Percentiles rank a stretch among this genome's conserved stretches.
phyloP scores from a whole-genome alignment of 1,284 basidiomycete genomes.

The Sporisorium sorghi region DNA sequence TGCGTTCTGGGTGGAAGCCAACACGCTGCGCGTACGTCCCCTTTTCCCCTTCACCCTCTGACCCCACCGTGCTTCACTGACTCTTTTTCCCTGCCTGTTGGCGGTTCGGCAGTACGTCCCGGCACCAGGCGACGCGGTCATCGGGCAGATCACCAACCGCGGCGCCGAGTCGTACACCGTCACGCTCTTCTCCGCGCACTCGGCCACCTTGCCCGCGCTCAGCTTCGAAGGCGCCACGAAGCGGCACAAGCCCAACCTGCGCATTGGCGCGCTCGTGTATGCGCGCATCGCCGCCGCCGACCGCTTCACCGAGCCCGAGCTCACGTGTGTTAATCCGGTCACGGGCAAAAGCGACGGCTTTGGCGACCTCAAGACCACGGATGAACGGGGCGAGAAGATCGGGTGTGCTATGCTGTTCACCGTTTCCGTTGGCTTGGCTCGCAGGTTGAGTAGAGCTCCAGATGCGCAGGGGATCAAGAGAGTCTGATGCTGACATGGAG shows the following conservation, averaged over 20 bases:
- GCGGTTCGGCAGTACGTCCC: constrained; percentile 52
- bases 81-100: background rate
- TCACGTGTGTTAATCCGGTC: constrained; percentile 63
- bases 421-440: constrained; percentile 40
- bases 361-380: constrained; percentile 60
- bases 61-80: no score
- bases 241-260: constrained; percentile 64
- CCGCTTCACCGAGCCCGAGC: constrained; percentile 62
- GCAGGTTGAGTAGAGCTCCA: constrained; percentile 18
- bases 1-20: constrained; percentile 58
- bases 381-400: constrained; percentile 38
- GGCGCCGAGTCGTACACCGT: constrained; percentile 62
- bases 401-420: constrained; percentile 46
- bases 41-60: background rate
- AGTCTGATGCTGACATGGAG: background rate
- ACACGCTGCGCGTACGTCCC: constrained; percentile 20
- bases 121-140: constrained; percentile 52
- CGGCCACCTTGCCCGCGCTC: constrained; percentile 60
- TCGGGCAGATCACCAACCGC: constrained; percentile 64
- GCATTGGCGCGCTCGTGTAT: constrained; percentile 64
- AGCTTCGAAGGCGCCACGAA: constrained; percentile 68
- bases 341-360: constrained; percentile 64
- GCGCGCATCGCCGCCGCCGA: constrained; percentile 57
- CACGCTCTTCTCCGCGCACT: constrained; percentile 57
- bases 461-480: background rate